Evolutionary conservation across 805 yeast genomes (phyloP).

Genomic region (Ogataea nonfermentans): DNA sequence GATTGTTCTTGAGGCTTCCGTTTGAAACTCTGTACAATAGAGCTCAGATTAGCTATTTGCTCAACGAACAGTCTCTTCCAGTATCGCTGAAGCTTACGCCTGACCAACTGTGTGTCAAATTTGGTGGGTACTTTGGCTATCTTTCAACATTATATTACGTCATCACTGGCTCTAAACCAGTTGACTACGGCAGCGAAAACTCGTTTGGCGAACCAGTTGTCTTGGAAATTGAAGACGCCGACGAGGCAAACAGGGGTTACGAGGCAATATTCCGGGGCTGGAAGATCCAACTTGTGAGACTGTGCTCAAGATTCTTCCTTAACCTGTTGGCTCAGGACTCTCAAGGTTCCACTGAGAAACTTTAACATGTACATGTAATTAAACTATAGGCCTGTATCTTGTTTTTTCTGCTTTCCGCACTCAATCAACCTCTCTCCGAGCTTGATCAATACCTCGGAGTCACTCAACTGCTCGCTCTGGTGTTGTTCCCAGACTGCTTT

Average conservation of each 20-base stretch:
- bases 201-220: conserved; percentile 22
- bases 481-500: conserved; percentile 28
- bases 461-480: conserved; percentile 19
- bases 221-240: conserved; percentile 33
- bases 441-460: conserved; percentile 20
- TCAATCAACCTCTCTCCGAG: conserved; percentile 23
- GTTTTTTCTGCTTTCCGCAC: conserved; percentile 14
- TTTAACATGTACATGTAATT: conserved; percentile 10
- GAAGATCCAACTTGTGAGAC: conserved; percentile 80
- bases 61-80: conserved; percentile 38
- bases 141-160: conserved; percentile 52
- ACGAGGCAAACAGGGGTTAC: conserved; percentile 43
- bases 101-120: conserved; percentile 56
- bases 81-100: conserved; percentile 43
- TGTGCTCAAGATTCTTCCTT: conserved; percentile 81
- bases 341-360: conserved; percentile 31
- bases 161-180: conserved; percentile 36
- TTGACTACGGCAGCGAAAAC: conserved; percentile 24
- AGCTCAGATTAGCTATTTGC: conserved; percentile 70
- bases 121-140: conserved; percentile 55
- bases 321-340: conserved; percentile 53
- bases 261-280: conserved; percentile 80
- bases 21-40: conserved; percentile 82
- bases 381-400: background rate
- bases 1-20: conserved; percentile 76